Conservation (phyloP, 2,329 filamentous ascomycete species). For the Spiromastix sp. region DNA sequence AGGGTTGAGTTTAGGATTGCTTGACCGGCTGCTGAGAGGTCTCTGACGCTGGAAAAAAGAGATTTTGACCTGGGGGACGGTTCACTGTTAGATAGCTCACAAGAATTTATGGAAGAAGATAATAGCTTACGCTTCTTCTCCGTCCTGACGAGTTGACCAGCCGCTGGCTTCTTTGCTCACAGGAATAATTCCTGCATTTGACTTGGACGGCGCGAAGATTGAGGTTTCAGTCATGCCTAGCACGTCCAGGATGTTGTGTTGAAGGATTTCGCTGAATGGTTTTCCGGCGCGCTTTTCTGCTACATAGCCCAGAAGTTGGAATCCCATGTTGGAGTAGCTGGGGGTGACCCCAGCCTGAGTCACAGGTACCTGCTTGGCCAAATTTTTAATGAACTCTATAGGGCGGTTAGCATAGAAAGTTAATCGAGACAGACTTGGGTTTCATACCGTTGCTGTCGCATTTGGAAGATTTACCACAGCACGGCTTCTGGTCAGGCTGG, state of each 20-base stretch:
- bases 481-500: no score
- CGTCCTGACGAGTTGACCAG: conserved; percentile 23
- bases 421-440: no score
- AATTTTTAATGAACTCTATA: conserved; percentile 21
- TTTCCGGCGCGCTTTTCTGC: conserved; percentile 26
- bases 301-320: conserved; percentile 26
- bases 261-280: conserved; percentile 21
- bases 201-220: conserved; percentile 20
- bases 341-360: conserved; percentile 26
- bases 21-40: conserved; percentile 27
- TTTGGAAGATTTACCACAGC: no score
- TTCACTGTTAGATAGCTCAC: background rate
- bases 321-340: conserved; percentile 30
- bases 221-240: conserved; percentile 24
- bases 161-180: conserved; percentile 20
- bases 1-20: conserved; percentile 29
- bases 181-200: conserved; percentile 24
- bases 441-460: no score
- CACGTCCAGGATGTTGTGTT: conserved; percentile 22
- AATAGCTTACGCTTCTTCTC: conserved; percentile 20
- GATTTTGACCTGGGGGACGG: background rate
- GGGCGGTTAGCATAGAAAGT: conserved; percentile 5
- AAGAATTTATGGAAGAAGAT: background rate
- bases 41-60: conserved; percentile 23
- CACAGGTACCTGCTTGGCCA: conserved; percentile 20